phyloP scores from a whole-genome alignment of 768 basidiomycete genomes.

The Termitomyces bulborhizus region DNA sequence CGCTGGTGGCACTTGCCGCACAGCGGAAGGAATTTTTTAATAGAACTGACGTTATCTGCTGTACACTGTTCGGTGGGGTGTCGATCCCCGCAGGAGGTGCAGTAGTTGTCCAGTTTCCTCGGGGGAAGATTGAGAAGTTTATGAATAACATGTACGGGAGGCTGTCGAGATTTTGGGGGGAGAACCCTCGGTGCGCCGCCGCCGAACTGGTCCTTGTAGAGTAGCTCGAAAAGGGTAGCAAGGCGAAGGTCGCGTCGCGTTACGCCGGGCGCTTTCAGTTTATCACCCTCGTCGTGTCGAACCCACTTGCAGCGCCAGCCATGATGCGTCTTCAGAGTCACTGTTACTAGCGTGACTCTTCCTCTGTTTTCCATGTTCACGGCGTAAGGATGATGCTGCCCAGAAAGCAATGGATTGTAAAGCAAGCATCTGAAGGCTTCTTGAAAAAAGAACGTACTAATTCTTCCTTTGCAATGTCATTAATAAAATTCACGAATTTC shows the following conservation, averaged over 20 bases:
- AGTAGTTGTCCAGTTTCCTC: background rate
- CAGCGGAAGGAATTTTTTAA: background rate
- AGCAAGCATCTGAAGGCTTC: background rate
- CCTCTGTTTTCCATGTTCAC: constrained; percentile 12
- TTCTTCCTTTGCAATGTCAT: constrained; percentile 10
- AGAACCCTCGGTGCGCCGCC: background rate
- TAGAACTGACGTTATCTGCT: background rate
- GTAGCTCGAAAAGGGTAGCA: constrained; percentile 33
- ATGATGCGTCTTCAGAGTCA: constrained; percentile 21
- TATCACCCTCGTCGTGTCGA: too few relatives aligned
- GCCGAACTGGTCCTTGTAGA: constrained; percentile 1
- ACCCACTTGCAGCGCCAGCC: constrained; percentile 12
- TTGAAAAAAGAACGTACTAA: too few relatives aligned
- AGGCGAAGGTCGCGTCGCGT: constrained; percentile 47
- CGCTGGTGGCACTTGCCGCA: background rate
- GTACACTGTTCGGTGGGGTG: background rate
- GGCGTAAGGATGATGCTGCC: constrained; percentile 20
- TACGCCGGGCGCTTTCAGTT: constrained; percentile 28
- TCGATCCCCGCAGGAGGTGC: constrained; percentile 1
- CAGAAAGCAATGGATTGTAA: background rate
- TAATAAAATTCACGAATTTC: constrained; percentile 14
- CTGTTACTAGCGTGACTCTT: constrained; percentile 5
- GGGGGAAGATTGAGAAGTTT: constrained; percentile 1
- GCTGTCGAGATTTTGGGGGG: background rate
- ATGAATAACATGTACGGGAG: background rate